Evolutionary conservation across 768 basidiomycete genomes (phyloP), one percentile per base, ranked within the genome.

Genomic region (Boletus insuetus): DNA sequence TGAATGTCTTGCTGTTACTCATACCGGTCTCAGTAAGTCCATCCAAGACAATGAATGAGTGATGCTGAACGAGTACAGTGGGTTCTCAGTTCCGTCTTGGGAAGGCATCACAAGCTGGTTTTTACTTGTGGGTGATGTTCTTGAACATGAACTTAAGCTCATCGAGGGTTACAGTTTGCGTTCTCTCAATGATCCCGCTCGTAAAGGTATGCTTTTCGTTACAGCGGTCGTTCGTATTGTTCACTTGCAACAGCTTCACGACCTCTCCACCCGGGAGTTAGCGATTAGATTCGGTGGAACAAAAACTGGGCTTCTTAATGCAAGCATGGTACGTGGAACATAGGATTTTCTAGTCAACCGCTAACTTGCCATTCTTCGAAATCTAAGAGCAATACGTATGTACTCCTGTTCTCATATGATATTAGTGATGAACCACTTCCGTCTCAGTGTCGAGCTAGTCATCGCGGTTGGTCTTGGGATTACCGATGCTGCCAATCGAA

Each of bases 241-340:
- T 66, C 35, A 64, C 20, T 4, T 48, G 9, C 17, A 24, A 35
- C 57, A 89, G 87, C 74, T 93, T 31, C 87, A 94, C 58, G 92
- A 92, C 57, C 76, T 93, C 41, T 81, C 82, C 1, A 92, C 88
- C 0, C 77, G 79, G 51, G 87, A 93, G 51, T 73, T 95, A 13
- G 82, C 91, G 11, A 70, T 84, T 10, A 81, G 91, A 42, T 80
- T 93, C 24, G 92, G 91, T 3, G 88, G 89, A 20, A 75, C 86
- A 16, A 85, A 82, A 63, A 84, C 90, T 0, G 92, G 89, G 1
- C 75, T 95, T 19, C 73, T 94, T 32, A 93, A 93, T 60, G 90
- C 89, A 40, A 89, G 84, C 68, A 75, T 91, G 83, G 88, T 89
- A 66, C 47, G 80, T 64, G 14, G 13, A 29, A 8, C 7, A 31